Base-by-base conservation (phyloP, 176 grass and related monocot genomes). In the Dendrocalamus sinicus region DNA sequence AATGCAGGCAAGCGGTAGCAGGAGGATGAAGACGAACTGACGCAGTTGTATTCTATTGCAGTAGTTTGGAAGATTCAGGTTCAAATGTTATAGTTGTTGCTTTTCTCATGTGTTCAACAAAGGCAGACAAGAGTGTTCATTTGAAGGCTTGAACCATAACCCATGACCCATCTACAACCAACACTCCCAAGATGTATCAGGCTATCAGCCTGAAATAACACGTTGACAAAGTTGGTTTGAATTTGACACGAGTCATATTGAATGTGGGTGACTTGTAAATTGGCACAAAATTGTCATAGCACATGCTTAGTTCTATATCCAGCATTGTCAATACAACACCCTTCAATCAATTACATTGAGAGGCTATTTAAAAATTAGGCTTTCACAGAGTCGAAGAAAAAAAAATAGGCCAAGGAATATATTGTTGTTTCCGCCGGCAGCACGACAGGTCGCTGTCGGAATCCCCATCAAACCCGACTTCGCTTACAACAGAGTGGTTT, bases 401-500 rank as follows among this genome's bases (percentile, higher is more conserved):
- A 30, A 32, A 32, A 32, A 32, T 32, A 32, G 30, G 30, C 30
- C 30, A 32, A 32, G 30, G 30, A 32, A 32, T 30, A 2, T 30
- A 30, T 1, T 1, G 30, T 30, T 1, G 30, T 32, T 32, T 32
- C 30, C 30, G 30, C 30, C 30, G 30, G 30, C 1, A 44, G 6
- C 64, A 40, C 7, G 35, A 76, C 0, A 16, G 10, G 63, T 83
- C 79, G 55, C 55, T 39, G 47, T 80, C 51, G 24, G 23, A 61
- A 35, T 79, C 69, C 69, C 4, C 61, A 19, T 70, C 53, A 48
- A 43, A 8, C 48, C 30, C 63, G 24, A 55, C 73, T 64, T 63
- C 13, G 67, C 84, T 43, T 64, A 11, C 20, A 79, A 40, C 55
- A 28, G 73, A 43, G 84, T 17, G 75, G 53, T 28, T 63, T 5